phyloP scores from a whole-genome alignment of 257 asterid genomes.

The Penstemon eatonii region DNA sequence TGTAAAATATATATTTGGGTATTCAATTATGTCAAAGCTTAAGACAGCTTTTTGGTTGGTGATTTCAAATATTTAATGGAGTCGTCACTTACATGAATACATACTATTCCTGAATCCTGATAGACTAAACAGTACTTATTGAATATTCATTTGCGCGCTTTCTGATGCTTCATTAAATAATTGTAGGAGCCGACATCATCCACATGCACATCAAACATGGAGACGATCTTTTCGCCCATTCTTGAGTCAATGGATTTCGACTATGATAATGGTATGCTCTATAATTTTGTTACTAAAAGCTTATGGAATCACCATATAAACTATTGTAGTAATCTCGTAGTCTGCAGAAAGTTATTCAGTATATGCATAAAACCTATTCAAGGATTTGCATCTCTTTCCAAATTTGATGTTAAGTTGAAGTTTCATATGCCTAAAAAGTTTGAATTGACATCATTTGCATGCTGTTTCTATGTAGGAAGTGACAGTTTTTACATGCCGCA shows the following conservation, averaged over 20 bases:
- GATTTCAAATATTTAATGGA: not conserved
- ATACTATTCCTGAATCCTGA: not conserved
- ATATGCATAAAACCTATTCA: not conserved
- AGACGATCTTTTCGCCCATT: slow-evolving; percentile 80
- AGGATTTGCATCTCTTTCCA: not conserved
- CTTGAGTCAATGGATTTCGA: slow-evolving; percentile 55
- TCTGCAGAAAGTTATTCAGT: not conserved
- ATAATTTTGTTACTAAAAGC: slow-evolving; percentile 9
- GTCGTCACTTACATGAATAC: not conserved
- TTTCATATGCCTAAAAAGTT: slow-evolving; percentile 9
- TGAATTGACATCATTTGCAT: slow-evolving; percentile 7
- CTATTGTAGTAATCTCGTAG: slow-evolving; percentile 1
- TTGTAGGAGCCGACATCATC: slow-evolving; percentile 55
- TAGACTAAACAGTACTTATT: slow-evolving; percentile 5
- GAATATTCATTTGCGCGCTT: slow-evolving; percentile 21
- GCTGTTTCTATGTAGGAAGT: slow-evolving; percentile 48
- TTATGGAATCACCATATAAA: not conserved
- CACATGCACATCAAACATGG: slow-evolving; percentile 56
- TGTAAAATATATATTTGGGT: not conserved
- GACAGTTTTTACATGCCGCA: slow-evolving; percentile 64
- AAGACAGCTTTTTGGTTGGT: not conserved
- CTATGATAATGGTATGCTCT: slow-evolving; percentile 53
- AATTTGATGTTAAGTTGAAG: slow-evolving; percentile 23
- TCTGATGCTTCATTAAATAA: slow-evolving; percentile 19
- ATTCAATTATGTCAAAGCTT: not conserved